Evolutionary conservation across 23 red algal species (phyloP), one percentile per base, ranked within the genome.

Genomic region (Gracilaria caudata): DNA sequence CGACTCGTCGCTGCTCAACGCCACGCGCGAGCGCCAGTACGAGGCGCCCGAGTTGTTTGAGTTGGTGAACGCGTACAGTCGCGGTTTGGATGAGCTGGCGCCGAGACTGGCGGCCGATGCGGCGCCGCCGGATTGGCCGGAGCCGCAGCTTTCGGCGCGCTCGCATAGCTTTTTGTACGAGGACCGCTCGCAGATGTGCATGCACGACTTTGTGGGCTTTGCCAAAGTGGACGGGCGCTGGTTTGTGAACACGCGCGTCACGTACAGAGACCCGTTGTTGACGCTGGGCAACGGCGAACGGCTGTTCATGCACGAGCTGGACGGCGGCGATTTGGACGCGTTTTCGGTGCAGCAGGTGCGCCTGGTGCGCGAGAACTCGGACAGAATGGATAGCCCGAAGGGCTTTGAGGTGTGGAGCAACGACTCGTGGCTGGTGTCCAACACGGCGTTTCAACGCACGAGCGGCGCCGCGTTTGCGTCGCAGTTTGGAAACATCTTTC

Each of bases 171-270:
- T 84, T 21, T 38, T 4, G 1, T 71, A 71, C 60, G 80, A 84
- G 5, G 80, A 60, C 37, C 80, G 80, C 60, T 60, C 80, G 23
- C 80, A 84, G 44, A 47, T 19, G n/a, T 84, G 80, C 44, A 29
- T 14, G 17, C 63, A 84, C 38, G 63, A 84, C 44, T 84, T 60
- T 70, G 56, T 53, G 30, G 56, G 17, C 80, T 84, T 84, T 84
- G 64, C 59, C 17, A 65, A 47, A 38, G 30, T 84, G 3, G 4
- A 20, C 8, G 46, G 63, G 21, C 11, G 5, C 12, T 84, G 80
- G 80, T 84, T n/a, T n/a, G 9, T 84, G 21, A 43, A 45, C 35
- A 72, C 34, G 1, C 80, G 80, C 40, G 8, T 84, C 60, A 84
- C 80, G 20, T 68, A 84, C 19, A 21, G 24, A 2, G 60, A 70